Conservation (phyloP, 1,284 basidiomycete genomes). For the Tylopilus sp. region DNA sequence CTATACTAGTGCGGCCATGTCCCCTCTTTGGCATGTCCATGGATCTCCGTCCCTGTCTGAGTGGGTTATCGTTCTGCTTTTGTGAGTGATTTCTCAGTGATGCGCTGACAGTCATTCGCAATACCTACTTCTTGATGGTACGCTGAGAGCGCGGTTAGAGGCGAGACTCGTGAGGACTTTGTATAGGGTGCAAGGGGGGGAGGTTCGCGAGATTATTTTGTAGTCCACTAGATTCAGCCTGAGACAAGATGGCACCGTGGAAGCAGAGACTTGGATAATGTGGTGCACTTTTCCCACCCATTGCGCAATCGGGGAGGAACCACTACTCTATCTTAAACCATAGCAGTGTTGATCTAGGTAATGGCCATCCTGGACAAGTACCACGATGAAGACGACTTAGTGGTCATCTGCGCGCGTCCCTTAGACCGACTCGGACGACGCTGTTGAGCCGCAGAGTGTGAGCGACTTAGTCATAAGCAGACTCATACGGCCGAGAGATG, state of each 20-base stretch:
- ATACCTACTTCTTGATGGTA: conserved; percentile 21
- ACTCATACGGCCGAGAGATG: too few species aligned
- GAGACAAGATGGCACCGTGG: too few species aligned
- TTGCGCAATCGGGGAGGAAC: background rate
- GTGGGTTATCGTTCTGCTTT: conserved; percentile 1
- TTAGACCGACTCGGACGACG: too few species aligned
- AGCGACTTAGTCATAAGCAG: too few species aligned
- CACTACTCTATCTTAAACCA: background rate
- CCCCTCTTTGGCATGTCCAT: conserved; percentile 2
- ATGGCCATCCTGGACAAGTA: background rate
- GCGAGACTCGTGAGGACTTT: conserved; percentile 10
- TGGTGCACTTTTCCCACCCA: background rate
- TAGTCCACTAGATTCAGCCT: too few species aligned
- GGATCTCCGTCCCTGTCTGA: conserved; percentile 9
- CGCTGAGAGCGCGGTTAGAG: conserved; percentile 21
- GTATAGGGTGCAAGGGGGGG: too few species aligned
- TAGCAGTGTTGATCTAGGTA: background rate
- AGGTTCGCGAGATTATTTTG: too few species aligned
- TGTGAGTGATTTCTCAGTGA: background rate
- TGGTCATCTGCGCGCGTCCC: background rate
- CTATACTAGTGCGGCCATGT: conserved; percentile 16
- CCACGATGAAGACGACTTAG: background rate
- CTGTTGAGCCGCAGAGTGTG: too few species aligned
- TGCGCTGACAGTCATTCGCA: conserved; percentile 10
- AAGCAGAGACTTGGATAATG: background rate